Evolutionary conservation across 495 filamentous ascomycete genomes (phyloP), one percentile per base, ranked within the genome.

Genomic region (Endocarpon pusillum): DNA sequence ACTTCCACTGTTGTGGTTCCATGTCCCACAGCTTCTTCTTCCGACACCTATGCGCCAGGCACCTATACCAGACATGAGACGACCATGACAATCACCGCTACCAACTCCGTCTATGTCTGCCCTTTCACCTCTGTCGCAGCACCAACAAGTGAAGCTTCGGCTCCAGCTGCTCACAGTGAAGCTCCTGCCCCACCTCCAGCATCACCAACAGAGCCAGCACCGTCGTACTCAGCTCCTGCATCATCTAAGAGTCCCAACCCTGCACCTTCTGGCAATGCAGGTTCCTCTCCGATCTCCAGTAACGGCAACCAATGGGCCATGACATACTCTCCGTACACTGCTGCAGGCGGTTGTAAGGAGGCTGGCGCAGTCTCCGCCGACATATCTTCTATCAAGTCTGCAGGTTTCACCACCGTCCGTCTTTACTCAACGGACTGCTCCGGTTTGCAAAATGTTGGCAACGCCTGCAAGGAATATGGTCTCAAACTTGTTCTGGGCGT

Each of bases 401-500:
- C 75, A 51, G 85, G 83, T 40, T 89, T 94, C 72, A 62, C 59
- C 42, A 66, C 73, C 38, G 54, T 96, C 55, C 87, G 87, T 55
- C 61, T 93, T 55, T 94, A 96, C 75, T 78, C 74, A 40, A 81
- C 84, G 45, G 86, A 93, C 71, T 96, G 87, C 68, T 65, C 62
- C 52, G 71, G 69, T 40, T 81, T 94, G 25, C 51, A 69, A 54
- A 75, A 64, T 52, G 73, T 93, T 37, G 81, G 79, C 40, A 51
- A 58, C 10, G 74, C 80, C 36, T 71, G 66, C 50, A 47, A 58
- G 32, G 44, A 56, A 32, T 50, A 73, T 52, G 72, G 73, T 32
- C 50, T 96, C 26, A 76, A 73, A 45, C 58, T 94, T 48, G 84
- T 94, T 54, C 47, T 84, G 38, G 87, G 87, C 57, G 61, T 94